These are phyloP conservation scores for Arxiozyma heterogenica DNA, from an alignment of 1,139 yeast species.

Conservation along the genomic window DNA sequence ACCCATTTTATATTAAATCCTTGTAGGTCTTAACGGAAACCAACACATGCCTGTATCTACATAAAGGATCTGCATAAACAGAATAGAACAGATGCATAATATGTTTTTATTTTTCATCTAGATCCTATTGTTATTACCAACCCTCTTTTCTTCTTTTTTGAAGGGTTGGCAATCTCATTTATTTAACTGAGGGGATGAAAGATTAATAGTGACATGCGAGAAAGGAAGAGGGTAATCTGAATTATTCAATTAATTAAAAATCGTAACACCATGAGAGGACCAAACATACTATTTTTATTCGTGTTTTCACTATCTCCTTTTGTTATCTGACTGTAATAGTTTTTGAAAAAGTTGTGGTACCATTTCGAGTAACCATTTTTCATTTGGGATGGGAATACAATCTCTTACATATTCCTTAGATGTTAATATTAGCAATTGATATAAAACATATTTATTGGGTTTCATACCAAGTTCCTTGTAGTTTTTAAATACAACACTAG, in stretches of 20 bases:
- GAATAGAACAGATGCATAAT: background rate
- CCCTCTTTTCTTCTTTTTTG: background rate
- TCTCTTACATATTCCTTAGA: conserved; percentile 85
- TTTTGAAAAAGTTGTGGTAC: conserved; percentile 44
- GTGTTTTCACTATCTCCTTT: background rate
- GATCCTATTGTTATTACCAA: no score
- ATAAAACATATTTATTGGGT: conserved; percentile 61
- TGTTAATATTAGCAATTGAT: conserved; percentile 79
- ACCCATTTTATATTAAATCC: no score
- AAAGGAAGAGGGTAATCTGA: background rate
- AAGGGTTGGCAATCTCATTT: background rate
- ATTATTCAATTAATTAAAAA: no score
- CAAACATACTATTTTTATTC: no score
- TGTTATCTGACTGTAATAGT: background rate
- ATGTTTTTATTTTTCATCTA: no score
- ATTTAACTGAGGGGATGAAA: no score
- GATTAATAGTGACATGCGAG: background rate
- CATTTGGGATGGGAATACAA: conserved; percentile 62
- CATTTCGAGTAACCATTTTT: conserved; percentile 49
- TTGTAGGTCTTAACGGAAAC: background rate
- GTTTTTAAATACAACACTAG: conserved; percentile 31
- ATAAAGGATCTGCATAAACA: background rate
- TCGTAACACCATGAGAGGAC: no score
- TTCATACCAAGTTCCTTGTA: conserved; percentile 41
- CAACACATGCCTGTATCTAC: background rate